Conservation (phyloP, 331 rosid species). For the Acacia concinna region DNA sequence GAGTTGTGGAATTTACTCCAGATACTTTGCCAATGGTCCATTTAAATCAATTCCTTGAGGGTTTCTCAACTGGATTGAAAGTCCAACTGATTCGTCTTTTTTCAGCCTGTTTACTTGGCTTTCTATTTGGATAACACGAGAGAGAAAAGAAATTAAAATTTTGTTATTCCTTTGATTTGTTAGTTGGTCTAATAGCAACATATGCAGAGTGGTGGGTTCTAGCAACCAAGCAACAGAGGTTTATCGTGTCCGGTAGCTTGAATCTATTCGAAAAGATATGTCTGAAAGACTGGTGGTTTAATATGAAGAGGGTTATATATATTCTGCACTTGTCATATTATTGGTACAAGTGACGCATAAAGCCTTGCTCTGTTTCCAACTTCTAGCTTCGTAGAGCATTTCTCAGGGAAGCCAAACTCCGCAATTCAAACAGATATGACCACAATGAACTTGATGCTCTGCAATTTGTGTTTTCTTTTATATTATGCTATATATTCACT, state of each 20-base stretch:
- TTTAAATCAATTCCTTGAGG: not conserved
- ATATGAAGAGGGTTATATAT: not conserved
- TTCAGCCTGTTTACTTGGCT: not conserved
- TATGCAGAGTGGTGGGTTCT: not conserved
- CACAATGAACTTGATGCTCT: not conserved
- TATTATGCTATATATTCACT: not conserved
- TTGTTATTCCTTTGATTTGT: not conserved
- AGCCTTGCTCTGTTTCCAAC: not conserved
- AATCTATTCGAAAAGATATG: not conserved
- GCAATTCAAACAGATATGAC: not conserved
- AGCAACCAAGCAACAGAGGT: not conserved
- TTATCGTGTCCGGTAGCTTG: not conserved
- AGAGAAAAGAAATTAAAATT: not conserved
- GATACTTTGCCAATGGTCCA: not conserved
- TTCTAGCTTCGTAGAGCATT: not conserved
- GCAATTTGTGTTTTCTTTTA: not conserved
- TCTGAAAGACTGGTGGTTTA: not conserved
- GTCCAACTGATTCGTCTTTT: not conserved
- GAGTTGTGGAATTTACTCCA: not conserved
- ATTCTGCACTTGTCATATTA: not conserved
- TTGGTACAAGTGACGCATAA: not conserved
- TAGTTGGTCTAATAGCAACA: too few relatives aligned
- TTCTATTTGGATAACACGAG: not conserved
- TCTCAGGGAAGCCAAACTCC: not conserved
- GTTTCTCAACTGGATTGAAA: not conserved